A percentile compares a stretch with the other conserved stretches of the same genome.
phyloP scores from a whole-genome alignment of 2,329 filamentous ascomycete species.

The Ophiocordyceps unilateralis region DNA sequence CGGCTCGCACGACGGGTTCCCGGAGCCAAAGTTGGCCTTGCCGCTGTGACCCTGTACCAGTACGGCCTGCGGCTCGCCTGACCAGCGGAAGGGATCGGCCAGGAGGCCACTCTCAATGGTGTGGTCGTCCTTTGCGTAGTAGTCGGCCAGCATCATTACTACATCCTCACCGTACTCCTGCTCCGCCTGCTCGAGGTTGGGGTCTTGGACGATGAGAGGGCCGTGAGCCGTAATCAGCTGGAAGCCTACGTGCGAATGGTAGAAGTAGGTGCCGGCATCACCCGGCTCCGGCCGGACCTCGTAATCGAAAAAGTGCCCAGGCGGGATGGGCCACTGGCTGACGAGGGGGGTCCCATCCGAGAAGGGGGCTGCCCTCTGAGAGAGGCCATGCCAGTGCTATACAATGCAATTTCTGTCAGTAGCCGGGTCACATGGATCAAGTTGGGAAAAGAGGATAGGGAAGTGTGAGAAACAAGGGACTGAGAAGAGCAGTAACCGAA shows the following conservation, averaged over 20 bases:
- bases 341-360: constrained; percentile 43
- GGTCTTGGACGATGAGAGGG: constrained; percentile 38
- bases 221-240: constrained; percentile 41
- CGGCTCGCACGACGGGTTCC: constrained; percentile 11
- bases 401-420: not conserved
- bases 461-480: not conserved
- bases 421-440: not conserved
- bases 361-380: constrained; percentile 40
- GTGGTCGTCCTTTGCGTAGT: constrained; percentile 35
- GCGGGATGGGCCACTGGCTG: constrained; percentile 48
- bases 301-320: constrained; percentile 47
- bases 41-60: constrained; percentile 4
- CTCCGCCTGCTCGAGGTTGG: constrained; percentile 24
- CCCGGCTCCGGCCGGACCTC: constrained; percentile 34
- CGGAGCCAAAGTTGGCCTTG: not conserved
- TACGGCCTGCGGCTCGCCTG: constrained; percentile 32
- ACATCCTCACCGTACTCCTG: constrained; percentile 46
- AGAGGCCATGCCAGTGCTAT: constrained; percentile 51
- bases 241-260: constrained; percentile 48
- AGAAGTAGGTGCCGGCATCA: constrained; percentile 47
- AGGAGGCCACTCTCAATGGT: constrained; percentile 31
- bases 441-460: not conserved
- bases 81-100: constrained; percentile 34
- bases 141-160: constrained; percentile 36
- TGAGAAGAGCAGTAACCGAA: not conserved